A percentile compares a stretch with the other conserved stretches of the same genome.
These are phyloP conservation scores for Paecilomyces sp. DNA, from an alignment of 2,329 filamentous ascomycete genomes.

Conservation along the genomic window DNA sequence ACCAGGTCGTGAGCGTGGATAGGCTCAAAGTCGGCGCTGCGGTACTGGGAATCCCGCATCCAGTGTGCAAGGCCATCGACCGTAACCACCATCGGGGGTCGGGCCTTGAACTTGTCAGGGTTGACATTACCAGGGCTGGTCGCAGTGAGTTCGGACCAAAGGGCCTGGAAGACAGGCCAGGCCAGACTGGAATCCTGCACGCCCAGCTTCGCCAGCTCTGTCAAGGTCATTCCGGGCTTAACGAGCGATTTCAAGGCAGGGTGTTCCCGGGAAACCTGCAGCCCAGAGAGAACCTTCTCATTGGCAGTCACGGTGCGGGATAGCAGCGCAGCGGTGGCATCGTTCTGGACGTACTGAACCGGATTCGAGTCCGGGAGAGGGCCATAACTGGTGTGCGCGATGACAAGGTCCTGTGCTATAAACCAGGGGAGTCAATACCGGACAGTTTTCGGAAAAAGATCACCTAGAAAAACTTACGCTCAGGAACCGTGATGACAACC, in stretches of 20 bases:
- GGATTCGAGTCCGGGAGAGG: constrained; percentile 52
- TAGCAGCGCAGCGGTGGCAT: constrained; percentile 69
- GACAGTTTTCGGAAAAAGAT: background rate
- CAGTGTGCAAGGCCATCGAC: constrained; percentile 75
- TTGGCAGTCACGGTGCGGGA: constrained; percentile 68
- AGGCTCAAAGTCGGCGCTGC: constrained; percentile 58
- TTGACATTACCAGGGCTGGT: constrained; percentile 36
- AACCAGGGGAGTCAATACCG: background rate
- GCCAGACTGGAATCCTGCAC: constrained; percentile 69
- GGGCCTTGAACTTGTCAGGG: constrained; percentile 37
- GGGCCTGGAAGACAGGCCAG: constrained; percentile 70
- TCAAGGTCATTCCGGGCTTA: constrained; percentile 54
- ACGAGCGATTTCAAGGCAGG: constrained; percentile 54
- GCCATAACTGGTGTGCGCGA: constrained; percentile 72
- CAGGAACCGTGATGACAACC: constrained; percentile 83
- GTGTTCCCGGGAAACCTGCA: constrained; percentile 47
- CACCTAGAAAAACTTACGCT: constrained; percentile 53
- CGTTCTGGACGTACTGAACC: constrained; percentile 65
- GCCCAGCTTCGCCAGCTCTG: constrained; percentile 60
- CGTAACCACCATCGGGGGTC: constrained; percentile 63
- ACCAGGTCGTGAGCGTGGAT: constrained; percentile 84
- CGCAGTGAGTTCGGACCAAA: constrained; percentile 70
- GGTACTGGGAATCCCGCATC: constrained; percentile 73
- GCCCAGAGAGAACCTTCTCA: constrained; percentile 50
- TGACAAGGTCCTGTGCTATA: constrained; percentile 71